phyloP scores from a whole-genome alignment of 140 eudicot genomes.

The Oenanthe javanica region DNA sequence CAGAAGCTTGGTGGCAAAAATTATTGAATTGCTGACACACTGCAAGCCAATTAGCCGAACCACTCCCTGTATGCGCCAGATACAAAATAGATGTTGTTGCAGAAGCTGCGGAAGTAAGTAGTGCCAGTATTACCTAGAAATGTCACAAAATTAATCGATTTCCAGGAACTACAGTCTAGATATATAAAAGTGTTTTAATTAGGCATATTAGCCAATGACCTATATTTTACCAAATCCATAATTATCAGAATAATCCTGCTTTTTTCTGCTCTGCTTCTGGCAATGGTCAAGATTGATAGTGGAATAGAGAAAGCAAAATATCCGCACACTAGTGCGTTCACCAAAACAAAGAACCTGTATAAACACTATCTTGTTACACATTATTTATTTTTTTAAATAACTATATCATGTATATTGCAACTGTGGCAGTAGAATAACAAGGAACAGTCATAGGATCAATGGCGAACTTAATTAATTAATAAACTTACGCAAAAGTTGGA shows the following conservation, averaged over 20 bases:
- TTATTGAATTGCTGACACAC: slow-evolving; percentile 46
- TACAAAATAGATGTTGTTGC: slow-evolving; percentile 9
- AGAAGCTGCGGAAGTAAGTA: slow-evolving; percentile 12
- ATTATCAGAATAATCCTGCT: neutral
- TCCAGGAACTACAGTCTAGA: neutral
- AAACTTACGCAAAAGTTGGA: slow-evolving; percentile 20
- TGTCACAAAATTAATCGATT: neutral
- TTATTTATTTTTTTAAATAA: neutral
- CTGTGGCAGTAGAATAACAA: neutral
- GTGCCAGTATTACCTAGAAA: slow-evolving; percentile 12
- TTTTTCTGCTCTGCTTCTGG: neutral
- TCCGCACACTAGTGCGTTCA: neutral
- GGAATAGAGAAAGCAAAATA: slow-evolving; percentile 1
- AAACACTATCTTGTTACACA: neutral
- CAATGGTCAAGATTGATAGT: slow-evolving; percentile 1
- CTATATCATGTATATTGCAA: neutral
- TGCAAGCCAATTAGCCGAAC: slow-evolving; percentile 55
- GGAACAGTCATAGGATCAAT: neutral
- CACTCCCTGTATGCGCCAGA: slow-evolving; percentile 11
- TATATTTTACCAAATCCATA: neutral
- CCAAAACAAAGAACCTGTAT: neutral
- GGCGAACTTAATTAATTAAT: neutral
- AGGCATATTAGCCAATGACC: neutral
- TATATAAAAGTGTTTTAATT: neutral
- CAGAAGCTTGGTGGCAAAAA: slow-evolving; percentile 47